phyloP scores from a whole-genome alignment of 164 flowering plant species.

The Platanus orientalis region DNA sequence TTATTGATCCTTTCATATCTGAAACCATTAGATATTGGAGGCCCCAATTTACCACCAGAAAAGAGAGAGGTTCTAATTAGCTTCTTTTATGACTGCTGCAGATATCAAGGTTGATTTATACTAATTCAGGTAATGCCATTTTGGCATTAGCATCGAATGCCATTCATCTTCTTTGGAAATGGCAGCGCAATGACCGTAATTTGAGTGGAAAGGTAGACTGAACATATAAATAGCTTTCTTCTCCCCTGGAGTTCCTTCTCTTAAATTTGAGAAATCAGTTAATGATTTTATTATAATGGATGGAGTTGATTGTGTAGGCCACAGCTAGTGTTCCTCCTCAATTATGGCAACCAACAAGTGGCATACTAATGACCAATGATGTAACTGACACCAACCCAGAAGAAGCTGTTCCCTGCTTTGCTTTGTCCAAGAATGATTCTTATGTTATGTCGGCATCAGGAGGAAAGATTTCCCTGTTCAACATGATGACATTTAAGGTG shows the following conservation, averaged over 20 bases:
- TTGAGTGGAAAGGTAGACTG: conserved; percentile 52
- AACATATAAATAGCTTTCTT: not conserved
- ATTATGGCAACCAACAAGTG: conserved; percentile 74
- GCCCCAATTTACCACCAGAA: not conserved
- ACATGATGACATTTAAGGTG: too few relatives aligned
- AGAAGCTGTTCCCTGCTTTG: too few relatives aligned
- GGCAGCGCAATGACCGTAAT: conserved; percentile 65
- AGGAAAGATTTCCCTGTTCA: too few relatives aligned
- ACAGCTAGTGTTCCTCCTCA: conserved; percentile 56
- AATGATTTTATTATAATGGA: not conserved
- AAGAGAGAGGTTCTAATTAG: conserved; percentile 3
- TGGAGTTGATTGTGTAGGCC: conserved; percentile 47
- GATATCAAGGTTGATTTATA: conserved; percentile 66
- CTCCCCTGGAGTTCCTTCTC: not conserved
- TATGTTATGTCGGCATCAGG: too few relatives aligned
- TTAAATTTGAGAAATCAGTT: not conserved
- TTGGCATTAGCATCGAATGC: too few relatives aligned
- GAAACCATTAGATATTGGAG: too few relatives aligned
- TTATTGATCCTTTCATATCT: too few relatives aligned
- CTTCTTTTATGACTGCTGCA: conserved; percentile 3
- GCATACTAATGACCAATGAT: conserved; percentile 74
- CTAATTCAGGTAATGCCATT: conserved; percentile 70
- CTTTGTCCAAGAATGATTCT: too few relatives aligned
- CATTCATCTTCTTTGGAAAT: conserved; percentile 71
- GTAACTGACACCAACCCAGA: too few relatives aligned